Evolutionary conservation across 192 early-diverging fungal genomes (phyloP), one percentile per base, ranked within the genome.

Genomic region (Backusella mclennaniae): DNA sequence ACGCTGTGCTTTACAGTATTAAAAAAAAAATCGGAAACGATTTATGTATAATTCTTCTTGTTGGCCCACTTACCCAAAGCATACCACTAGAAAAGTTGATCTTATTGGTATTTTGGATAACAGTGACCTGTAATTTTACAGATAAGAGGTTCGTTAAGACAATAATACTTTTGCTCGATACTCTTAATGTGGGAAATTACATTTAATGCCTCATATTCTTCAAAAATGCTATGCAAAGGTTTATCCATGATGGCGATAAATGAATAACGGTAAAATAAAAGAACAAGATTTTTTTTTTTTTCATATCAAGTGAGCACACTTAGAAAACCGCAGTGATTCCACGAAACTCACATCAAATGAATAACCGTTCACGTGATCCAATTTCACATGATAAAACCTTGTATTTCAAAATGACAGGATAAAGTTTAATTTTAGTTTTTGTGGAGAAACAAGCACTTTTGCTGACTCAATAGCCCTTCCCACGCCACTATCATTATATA

Each of bases 181-280:
- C 14, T n/a, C 6, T 52, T 12, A 7, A 19, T 59, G 0, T 53
- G 8, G 21, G 19, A 8, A 36, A 31, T 66, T 35, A 78, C 77
- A 42, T 78, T 71, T 36, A 78, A 71, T 26, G 66, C 66, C 4
- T 66, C 49, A 35, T 78, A 78, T 14, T 73, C 59, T 29, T 73
- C 66, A 26, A 78, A 66, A 14, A 78, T 71, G 23, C 52, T 53
- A 72, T 73, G 53, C 19, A 78, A 42, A 52, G 77, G 71, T 17
- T 73, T 71, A 38, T 59, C 56, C 53, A 74, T 59, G 3, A 11
- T 63, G 12, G 12, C 11, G n/a, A 19, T n/a, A 33, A 33, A 33
- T n/a, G n/a, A 21, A 49, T 49, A 17, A 19, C 12, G 12, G 12
- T 26, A 63, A 53, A 21, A 33, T 33, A 33, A 33, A 33, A 56